These are phyloP conservation scores for Piper longum DNA, from an alignment of 164 flowering plant species.

Conservation along the genomic window DNA sequence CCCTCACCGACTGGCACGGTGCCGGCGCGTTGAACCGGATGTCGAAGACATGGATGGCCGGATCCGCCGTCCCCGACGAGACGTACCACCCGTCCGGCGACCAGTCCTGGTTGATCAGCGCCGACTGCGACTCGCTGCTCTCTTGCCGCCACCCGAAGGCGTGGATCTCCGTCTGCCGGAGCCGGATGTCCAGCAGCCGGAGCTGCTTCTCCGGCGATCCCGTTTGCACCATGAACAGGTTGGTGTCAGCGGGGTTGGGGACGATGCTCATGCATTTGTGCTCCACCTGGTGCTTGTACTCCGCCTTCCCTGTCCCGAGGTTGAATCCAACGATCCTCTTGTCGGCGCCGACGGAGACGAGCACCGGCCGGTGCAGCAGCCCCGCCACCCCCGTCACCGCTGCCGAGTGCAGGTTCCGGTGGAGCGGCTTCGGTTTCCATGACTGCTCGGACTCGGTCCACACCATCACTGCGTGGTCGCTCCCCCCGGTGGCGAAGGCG, in stretches of 20 bases:
- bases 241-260: slow-evolving; percentile 86
- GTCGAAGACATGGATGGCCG: slow-evolving; percentile 77
- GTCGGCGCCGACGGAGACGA: slow-evolving; percentile 82
- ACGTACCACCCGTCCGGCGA: slow-evolving; percentile 81
- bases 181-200: slow-evolving; percentile 61
- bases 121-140: slow-evolving; percentile 88
- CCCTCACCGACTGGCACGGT: slow-evolving; percentile 73
- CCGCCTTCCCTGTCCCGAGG: slow-evolving; percentile 38
- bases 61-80: slow-evolving; percentile 89
- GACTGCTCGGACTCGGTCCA: slow-evolving; percentile 51
- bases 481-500: slow-evolving; percentile 79
- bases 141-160: slow-evolving; percentile 88
- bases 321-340: slow-evolving; percentile 77
- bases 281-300: slow-evolving; percentile 72
- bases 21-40: slow-evolving; percentile 51
- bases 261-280: slow-evolving; percentile 88
- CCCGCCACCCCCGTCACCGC: slow-evolving; percentile 98
- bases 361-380: slow-evolving; percentile 52
- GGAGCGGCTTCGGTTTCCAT: slow-evolving; percentile 74
- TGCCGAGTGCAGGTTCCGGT: slow-evolving; percentile 65
- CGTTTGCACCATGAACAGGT: slow-evolving; percentile 90
- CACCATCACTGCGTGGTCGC: slow-evolving; percentile 85
- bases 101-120: slow-evolving; percentile 91
- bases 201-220: slow-evolving; percentile 77
- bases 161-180: slow-evolving; percentile 66